A percentile compares a stretch with the other conserved stretches of the same genome.
These are phyloP conservation scores for Wickerhamiella parazyma DNA, from an alignment of 805 yeast species.

Conservation along the genomic window DNA sequence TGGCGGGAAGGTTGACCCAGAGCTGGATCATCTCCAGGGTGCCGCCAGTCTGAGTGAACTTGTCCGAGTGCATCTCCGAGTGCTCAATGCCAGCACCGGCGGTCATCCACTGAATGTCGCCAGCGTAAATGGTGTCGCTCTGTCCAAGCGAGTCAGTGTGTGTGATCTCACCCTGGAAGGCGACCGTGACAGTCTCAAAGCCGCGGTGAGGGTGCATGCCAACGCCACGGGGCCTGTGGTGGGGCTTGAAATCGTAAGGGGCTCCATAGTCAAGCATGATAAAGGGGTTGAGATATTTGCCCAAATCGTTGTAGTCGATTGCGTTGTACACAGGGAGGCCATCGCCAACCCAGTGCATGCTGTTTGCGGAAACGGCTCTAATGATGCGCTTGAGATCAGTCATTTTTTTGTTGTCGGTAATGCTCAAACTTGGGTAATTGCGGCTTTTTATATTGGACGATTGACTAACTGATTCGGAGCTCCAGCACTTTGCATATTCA, in stretches of 20 bases:
- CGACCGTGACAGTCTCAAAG: conserved; percentile 59
- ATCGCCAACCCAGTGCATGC: conserved; percentile 25
- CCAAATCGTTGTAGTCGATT: conserved; percentile 11
- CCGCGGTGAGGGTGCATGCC: conserved; percentile 60
- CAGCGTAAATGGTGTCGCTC: conserved; percentile 57
- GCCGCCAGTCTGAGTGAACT: conserved; percentile 22
- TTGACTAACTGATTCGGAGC: background rate
- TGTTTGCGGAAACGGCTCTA: background rate
- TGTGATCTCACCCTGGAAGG: conserved; percentile 50
- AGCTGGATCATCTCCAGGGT: conserved; percentile 61
- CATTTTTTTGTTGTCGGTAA: background rate
- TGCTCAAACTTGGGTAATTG: background rate
- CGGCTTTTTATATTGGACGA: background rate
- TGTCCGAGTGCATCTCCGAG: conserved; percentile 45
- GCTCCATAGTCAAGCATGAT: conserved; percentile 14
- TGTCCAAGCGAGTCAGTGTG: conserved; percentile 81
- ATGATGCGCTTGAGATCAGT: conserved; percentile 3
- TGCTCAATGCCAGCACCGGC: conserved; percentile 82
- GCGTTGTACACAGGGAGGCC: conserved; percentile 11
- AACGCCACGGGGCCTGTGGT: conserved; percentile 11
- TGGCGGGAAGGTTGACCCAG: conserved; percentile 71
- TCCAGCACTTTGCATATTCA: background rate
- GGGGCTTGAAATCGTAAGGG: conserved; percentile 10
- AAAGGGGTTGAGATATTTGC: conserved; percentile 10
- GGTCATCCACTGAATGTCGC: conserved; percentile 85